Percentiles rank a stretch among this genome's conserved stretches.
Evolutionary conservation across 352 stramenopile genomes (phyloP).

Genomic region (Pythium chondricola): DNA sequence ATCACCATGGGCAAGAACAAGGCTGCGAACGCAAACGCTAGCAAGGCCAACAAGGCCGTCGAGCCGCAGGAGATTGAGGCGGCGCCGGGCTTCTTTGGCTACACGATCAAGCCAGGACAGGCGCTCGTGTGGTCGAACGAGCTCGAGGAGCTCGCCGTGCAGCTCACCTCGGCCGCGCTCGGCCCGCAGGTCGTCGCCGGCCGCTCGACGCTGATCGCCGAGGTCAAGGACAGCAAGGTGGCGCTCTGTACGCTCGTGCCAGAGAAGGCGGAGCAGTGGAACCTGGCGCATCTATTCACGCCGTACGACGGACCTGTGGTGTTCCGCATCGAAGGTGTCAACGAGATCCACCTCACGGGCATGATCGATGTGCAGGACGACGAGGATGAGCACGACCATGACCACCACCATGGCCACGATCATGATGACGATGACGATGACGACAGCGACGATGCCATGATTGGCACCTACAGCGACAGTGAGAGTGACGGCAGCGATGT

Average conservation of each 20-base stretch:
- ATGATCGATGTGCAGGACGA: constrained; percentile 77
- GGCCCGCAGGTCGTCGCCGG: constrained; percentile 39
- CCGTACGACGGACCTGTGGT: constrained; percentile 62
- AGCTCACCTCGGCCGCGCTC: constrained; percentile 73
- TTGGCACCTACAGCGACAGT: constrained; percentile 20
- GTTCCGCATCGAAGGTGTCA: constrained; percentile 65
- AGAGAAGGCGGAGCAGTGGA: constrained; percentile 61
- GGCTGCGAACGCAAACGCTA: neutral
- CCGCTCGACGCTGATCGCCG: constrained; percentile 70
- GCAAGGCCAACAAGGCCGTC: neutral
- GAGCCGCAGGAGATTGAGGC: constrained; percentile 31
- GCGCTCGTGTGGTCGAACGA: constrained; percentile 66
- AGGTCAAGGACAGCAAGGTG: constrained; percentile 62
- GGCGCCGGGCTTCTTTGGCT: constrained; percentile 76
- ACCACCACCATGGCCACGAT: constrained; percentile 21
- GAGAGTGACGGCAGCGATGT: constrained; percentile 39
- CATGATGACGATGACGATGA: constrained; percentile 33
- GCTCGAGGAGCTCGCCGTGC: constrained; percentile 66
- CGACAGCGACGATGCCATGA: constrained; percentile 27
- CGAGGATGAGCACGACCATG: constrained; percentile 57
- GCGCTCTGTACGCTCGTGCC: constrained; percentile 68
- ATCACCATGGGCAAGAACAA: constrained; percentile 24
- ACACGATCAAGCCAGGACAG: constrained; percentile 57
- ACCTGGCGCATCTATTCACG: constrained; percentile 74
- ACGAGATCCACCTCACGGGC: constrained; percentile 75